phyloP scores from a whole-genome alignment of 345 rosid genomes.

The Eucalyptus camaldulensis region DNA sequence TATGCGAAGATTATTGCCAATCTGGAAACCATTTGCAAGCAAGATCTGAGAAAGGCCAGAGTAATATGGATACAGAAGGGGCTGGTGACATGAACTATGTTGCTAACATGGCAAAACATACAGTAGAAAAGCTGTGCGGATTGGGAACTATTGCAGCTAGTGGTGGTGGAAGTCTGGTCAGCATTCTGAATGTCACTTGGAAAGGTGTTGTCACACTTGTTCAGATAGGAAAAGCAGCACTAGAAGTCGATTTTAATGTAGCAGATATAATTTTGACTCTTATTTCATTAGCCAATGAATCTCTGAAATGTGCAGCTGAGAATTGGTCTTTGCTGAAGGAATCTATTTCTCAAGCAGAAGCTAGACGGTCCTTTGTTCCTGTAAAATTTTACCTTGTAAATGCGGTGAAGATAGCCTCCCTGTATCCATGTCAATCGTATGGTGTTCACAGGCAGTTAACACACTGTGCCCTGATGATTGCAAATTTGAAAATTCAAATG shows the following conservation, averaged over 20 bases:
- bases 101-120: slow-evolving; percentile 23
- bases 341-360: slow-evolving; percentile 50
- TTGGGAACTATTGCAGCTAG: slow-evolving; percentile 69
- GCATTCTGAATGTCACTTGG: slow-evolving; percentile 85
- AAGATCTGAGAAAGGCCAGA: slow-evolving; percentile 7
- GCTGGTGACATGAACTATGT: slow-evolving; percentile 18
- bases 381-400: slow-evolving; percentile 82
- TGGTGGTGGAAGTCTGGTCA: slow-evolving; percentile 77
- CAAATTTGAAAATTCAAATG: slow-evolving; percentile 41
- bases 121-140: slow-evolving; percentile 49
- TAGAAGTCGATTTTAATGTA: slow-evolving; percentile 29
- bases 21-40: slow-evolving; percentile 19
- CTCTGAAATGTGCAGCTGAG: slow-evolving; percentile 57
- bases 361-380: slow-evolving; percentile 79
- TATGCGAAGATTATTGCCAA: slow-evolving; percentile 48
- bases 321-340: slow-evolving; percentile 65
- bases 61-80: slow-evolving; percentile 7
- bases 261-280: slow-evolving; percentile 56
- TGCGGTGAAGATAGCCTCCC: slow-evolving; percentile 60
- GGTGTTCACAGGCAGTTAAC: slow-evolving; percentile 43
- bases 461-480: slow-evolving; percentile 39
- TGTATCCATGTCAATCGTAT: slow-evolving; percentile 59
- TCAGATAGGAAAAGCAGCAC: slow-evolving; percentile 48
- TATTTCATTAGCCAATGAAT: slow-evolving; percentile 45
- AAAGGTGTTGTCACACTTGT: slow-evolving; percentile 84